These are phyloP conservation scores for Geranium brycei DNA, from an alignment of 345 rosid species.

Conservation along the genomic window DNA sequence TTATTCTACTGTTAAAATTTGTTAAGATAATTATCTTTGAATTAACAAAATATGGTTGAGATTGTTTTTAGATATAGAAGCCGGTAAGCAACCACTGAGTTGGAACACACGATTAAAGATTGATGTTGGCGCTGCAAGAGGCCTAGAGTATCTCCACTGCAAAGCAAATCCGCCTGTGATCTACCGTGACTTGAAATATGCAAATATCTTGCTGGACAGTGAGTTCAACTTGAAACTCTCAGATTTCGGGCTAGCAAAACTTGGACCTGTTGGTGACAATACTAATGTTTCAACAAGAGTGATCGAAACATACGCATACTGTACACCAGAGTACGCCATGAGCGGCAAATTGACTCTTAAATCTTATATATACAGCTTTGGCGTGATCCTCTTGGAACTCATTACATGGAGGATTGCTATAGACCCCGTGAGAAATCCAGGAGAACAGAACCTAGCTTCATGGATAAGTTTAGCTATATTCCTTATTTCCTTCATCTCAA, in stretches of 20 bases:
- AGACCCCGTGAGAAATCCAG: constrained; percentile 44
- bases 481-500: no score
- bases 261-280: constrained; percentile 95
- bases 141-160: constrained; percentile 87
- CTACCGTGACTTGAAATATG: constrained; percentile 85
- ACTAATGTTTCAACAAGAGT: constrained; percentile 95
- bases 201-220: constrained; percentile 69
- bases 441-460: constrained; percentile 68
- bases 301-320: constrained; percentile 98
- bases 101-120: constrained; percentile 81
- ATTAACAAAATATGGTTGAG: no score
- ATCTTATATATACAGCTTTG: constrained; percentile 95
- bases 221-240: constrained; percentile 74
- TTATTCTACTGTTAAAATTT: no score
- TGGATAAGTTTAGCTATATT: constrained; percentile 53
- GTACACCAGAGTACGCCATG: constrained; percentile 98
- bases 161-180: constrained; percentile 85
- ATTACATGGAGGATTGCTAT: constrained; percentile 83
- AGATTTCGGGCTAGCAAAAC: constrained; percentile 86
- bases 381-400: constrained; percentile 82
- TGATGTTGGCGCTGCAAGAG: constrained; percentile 80
- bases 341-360: constrained; percentile 85
- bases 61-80: constrained; percentile 35
- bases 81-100: constrained; percentile 39
- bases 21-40: no score